These are phyloP conservation scores for Aureobasidium lini DNA, from an alignment of 2,329 filamentous ascomycete genomes.

Conservation along the genomic window DNA sequence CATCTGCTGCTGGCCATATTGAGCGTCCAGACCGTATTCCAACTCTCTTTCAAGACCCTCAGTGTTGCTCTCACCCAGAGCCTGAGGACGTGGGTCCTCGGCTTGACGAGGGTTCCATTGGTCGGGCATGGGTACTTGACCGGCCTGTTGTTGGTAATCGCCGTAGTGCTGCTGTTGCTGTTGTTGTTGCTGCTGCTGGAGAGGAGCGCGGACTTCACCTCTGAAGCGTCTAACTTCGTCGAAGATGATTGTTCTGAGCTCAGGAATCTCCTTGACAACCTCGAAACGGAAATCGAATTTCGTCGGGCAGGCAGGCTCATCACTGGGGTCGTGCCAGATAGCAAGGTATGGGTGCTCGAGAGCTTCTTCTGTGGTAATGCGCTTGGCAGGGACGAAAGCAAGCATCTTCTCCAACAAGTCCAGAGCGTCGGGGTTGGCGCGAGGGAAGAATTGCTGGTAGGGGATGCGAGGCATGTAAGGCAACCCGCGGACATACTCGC, in stretches of 20 bases:
- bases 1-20: constrained; percentile 9
- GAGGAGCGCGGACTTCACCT: constrained; percentile 31
- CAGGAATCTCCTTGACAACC: constrained; percentile 85
- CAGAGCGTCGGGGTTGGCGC: constrained; percentile 91
- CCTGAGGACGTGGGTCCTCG: constrained; percentile 56
- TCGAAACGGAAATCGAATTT: constrained; percentile 99
- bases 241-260: constrained; percentile 96
- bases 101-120: constrained; percentile 50
- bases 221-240: constrained; percentile 91
- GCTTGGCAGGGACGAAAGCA: constrained; percentile 87
- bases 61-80: constrained; percentile 22
- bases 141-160: constrained; percentile 26
- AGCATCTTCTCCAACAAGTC: constrained; percentile 96
- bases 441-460: constrained; percentile 82
- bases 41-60: constrained; percentile 39
- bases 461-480: constrained; percentile 90
- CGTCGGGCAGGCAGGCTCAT: constrained; percentile 87
- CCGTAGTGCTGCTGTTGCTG: constrained; percentile 39
- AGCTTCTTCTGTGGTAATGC: constrained; percentile 89
- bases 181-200: constrained; percentile 40
- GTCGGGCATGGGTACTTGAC: constrained; percentile 55
- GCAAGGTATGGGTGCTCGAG: constrained; percentile 93
- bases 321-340: constrained; percentile 97
- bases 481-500: constrained; percentile 85
- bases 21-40: constrained; percentile 36